phyloP scores from a whole-genome alignment of 2,329 filamentous ascomycete genomes.

The Madurella fahalii region DNA sequence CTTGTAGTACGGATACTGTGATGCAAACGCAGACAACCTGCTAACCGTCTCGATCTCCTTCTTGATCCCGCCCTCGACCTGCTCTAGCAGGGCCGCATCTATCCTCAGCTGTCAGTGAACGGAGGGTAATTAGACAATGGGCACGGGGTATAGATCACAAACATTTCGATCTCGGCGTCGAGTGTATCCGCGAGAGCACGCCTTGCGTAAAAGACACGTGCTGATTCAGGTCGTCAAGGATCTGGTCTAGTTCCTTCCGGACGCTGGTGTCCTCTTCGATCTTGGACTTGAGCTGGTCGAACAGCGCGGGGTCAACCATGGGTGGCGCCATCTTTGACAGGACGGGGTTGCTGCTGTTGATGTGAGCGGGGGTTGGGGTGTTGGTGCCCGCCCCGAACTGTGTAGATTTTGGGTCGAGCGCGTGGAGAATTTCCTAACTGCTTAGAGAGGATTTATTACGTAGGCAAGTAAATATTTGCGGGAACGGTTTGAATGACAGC shows the following conservation, averaged over 20 bases:
- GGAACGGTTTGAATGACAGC: too few species aligned
- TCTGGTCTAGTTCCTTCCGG: conserved; percentile 76
- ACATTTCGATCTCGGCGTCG: conserved; percentile 64
- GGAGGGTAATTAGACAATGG: not conserved
- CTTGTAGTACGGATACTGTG: conserved; percentile 94
- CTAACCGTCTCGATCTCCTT: conserved; percentile 67
- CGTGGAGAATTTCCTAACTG: too few species aligned
- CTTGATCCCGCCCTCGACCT: conserved; percentile 67
- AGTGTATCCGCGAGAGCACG: conserved; percentile 83
- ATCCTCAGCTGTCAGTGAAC: conserved; percentile 2
- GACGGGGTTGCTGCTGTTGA: not conserved
- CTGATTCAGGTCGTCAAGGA: conserved; percentile 77
- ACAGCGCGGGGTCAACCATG: conserved; percentile 77
- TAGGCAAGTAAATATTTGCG: too few species aligned
- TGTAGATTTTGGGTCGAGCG: too few species aligned
- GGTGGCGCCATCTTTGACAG: conserved; percentile 21
- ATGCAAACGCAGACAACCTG: conserved; percentile 68
- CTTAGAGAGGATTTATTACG: too few species aligned
- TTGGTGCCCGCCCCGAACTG: too few species aligned
- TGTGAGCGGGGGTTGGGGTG: not conserved
- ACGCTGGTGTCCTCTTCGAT: conserved; percentile 83
- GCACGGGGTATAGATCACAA: not conserved
- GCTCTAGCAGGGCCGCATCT: conserved; percentile 66
- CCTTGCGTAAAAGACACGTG: conserved; percentile 78
- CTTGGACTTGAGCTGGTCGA: conserved; percentile 80